Conservation (phyloP, 2,329 filamentous ascomycete genomes). For the Penicillium sclerotigenum region DNA sequence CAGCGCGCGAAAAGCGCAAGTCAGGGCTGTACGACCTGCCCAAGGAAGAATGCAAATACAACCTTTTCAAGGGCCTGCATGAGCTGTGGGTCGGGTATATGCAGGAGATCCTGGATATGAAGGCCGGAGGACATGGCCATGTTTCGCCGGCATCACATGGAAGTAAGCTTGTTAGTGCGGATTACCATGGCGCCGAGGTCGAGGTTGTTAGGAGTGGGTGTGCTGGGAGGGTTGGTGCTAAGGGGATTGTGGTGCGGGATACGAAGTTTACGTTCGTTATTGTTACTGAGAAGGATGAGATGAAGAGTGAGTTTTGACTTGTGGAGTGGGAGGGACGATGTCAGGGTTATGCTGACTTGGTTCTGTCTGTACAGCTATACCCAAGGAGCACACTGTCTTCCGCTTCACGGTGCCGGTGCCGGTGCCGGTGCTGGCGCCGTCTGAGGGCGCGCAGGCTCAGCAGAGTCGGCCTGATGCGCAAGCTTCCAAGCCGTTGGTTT, state of each 20-base stretch:
- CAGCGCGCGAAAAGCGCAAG: slow-evolving; percentile 71
- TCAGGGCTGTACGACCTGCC: slow-evolving; percentile 74
- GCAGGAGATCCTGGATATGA: slow-evolving; percentile 69
- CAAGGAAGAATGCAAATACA: slow-evolving; percentile 65
- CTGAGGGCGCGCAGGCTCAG: slow-evolving; percentile 16
- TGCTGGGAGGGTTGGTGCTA: slow-evolving; percentile 74
- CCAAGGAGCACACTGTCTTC: slow-evolving; percentile 89
- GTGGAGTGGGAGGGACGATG: background rate
- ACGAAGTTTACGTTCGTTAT: slow-evolving; percentile 83
- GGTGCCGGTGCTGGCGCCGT: slow-evolving; percentile 51
- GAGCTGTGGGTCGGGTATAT: slow-evolving; percentile 81
- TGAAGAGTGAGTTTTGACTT: slow-evolving; percentile 58
- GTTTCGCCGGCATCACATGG: slow-evolving; percentile 57
- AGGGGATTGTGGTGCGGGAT: slow-evolving; percentile 85
- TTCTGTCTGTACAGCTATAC: slow-evolving; percentile 54
- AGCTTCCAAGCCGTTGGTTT: slow-evolving; percentile 51
- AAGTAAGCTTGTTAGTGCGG: slow-evolving; percentile 72
- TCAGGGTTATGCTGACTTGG: background rate
- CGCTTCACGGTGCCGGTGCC: slow-evolving; percentile 64
- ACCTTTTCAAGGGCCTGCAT: slow-evolving; percentile 73
- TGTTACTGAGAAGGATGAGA: slow-evolving; percentile 65
- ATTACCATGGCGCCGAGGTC: slow-evolving; percentile 83
- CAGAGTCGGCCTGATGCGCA: slow-evolving; percentile 34
- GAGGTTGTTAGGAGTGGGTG: slow-evolving; percentile 81
- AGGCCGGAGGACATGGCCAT: slow-evolving; percentile 30